A percentile compares a stretch with the other conserved stretches of the same genome.
phyloP scores from a whole-genome alignment of 768 basidiomycete genomes.

The Lactarius trivialis region DNA sequence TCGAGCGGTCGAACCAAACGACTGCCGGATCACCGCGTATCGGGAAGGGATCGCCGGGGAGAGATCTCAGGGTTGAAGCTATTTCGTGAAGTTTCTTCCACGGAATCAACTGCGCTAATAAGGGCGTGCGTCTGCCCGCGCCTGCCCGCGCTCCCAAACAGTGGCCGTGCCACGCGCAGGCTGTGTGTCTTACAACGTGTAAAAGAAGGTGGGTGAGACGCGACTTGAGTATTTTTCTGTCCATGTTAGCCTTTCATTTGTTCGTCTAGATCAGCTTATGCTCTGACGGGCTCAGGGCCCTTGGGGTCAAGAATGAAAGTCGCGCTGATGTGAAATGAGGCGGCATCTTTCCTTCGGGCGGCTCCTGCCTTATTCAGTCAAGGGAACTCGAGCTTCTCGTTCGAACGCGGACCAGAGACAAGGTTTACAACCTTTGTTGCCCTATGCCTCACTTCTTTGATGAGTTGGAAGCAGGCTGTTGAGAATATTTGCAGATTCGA shows the following conservation, averaged over 20 bases:
- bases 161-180: conserved; percentile 19
- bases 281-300: conserved; percentile 6
- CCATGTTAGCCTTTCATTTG: neutral
- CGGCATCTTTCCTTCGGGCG: conserved; percentile 8
- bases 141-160: conserved; percentile 11
- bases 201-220: neutral
- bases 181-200: conserved; percentile 18
- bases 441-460: conserved; percentile 4
- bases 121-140: conserved; percentile 8
- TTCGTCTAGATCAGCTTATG: neutral
- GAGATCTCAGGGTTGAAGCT: conserved; percentile 25
- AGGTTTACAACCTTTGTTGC: conserved; percentile 8
- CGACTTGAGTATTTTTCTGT: neutral
- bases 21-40: conserved; percentile 35
- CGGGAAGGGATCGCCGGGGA: conserved; percentile 29
- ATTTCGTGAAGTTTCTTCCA: conserved; percentile 19
- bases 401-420: conserved; percentile 13
- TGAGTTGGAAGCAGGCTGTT: neutral
- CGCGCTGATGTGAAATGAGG: conserved; percentile 14
- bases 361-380: conserved; percentile 16
- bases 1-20: conserved; percentile 25
- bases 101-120: conserved; percentile 22
- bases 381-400: conserved; percentile 16
- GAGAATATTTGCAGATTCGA: neutral
- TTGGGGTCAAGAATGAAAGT: conserved; percentile 16